Base-by-base conservation (phyloP, 176 grass and related monocot genomes). In the Saccharum spontaneum region DNA sequence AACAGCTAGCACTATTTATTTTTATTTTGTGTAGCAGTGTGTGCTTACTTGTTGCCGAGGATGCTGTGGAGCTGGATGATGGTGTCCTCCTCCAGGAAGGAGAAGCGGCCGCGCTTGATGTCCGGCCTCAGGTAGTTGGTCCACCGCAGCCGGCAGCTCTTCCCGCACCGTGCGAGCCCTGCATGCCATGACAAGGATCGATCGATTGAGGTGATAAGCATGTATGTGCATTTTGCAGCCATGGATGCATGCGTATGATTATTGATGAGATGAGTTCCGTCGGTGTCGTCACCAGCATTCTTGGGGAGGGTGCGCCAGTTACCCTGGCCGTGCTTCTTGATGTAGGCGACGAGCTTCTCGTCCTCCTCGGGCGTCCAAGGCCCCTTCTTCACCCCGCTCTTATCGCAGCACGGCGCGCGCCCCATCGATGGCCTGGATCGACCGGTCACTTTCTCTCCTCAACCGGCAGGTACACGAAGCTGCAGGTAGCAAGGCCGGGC, bases 61-160 rank as follows among this genome's bases (percentile, higher is more conserved):
- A 99, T 86, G 81, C 91, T 92, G 85, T 99, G 97, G 18, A 99
- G 88, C 71, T 99, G 97, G 84, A 99, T 92, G 87, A 99, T 96
- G 50, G 97, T n/a, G 87, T 99, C 93, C 83, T 99, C 97, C 79
- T 99, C 97, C 84, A 96, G 93, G 71, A 99, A 96, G 50, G 97
- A 94, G 88, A 99, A 99, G 80, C 93, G 83, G 61, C 97, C 97
- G 79, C 93, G 88, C 67, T 99, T 98, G 80, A 98, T 98, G 85
- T 98, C 96, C 15, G 96, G 93, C 24, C 96, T 34, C 61, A 98
- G 86, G 69, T 98, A 98, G 86, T 98, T 98, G 6, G 91, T 95
- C 97, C 93, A 98, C 46, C 93, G 89, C 46, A 95, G 91, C 57
- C 93, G 93, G 89, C 97, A 98, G 74, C 97, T 98, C 93, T 98